These are phyloP conservation scores for Pichia gijzeniarum DNA, from an alignment of 805 yeast species.

Conservation along the genomic window DNA sequence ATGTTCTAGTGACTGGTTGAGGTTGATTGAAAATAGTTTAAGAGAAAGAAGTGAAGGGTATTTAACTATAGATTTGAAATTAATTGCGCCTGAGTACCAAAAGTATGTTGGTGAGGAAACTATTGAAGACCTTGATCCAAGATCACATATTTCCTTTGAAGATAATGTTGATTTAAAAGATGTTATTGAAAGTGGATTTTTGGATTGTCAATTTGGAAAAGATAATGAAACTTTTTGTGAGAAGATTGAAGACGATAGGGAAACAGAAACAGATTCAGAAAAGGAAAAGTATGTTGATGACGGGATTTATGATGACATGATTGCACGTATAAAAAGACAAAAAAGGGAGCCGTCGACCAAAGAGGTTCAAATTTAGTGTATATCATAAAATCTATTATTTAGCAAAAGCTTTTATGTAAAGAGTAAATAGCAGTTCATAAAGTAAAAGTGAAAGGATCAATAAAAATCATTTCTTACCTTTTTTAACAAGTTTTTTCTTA, in stretches of 20 bases:
- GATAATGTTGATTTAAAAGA: constrained; percentile 2
- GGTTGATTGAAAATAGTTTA: not conserved
- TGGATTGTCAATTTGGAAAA: constrained; percentile 1
- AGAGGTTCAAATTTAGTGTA: not conserved
- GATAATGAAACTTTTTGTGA: not conserved
- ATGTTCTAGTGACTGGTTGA: not conserved
- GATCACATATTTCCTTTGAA: constrained; percentile 1
- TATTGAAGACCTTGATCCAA: not conserved
- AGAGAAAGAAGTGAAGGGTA: constrained; percentile 11
- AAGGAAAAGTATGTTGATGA: not conserved
- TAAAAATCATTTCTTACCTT: constrained; percentile 23
- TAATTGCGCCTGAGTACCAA: constrained; percentile 5
- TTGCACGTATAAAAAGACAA: not conserved
- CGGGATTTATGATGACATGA: not conserved
- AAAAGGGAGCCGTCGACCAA: not conserved
- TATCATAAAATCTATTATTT: not conserved
- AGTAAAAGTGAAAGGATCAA: no score
- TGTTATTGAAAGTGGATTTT: constrained; percentile 6
- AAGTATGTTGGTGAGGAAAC: not conserved
- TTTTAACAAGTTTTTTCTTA: constrained; percentile 68
- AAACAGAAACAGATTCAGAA: not conserved
- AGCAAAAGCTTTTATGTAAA: not conserved
- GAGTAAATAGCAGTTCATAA: no score
- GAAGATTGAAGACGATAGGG: constrained; percentile 1
- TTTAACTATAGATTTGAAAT: constrained; percentile 4